Percentiles rank a stretch among this genome's conserved stretches.
These are phyloP conservation scores for Calophaca sinica DNA, from an alignment of 306 rosid species.

Conservation along the genomic window DNA sequence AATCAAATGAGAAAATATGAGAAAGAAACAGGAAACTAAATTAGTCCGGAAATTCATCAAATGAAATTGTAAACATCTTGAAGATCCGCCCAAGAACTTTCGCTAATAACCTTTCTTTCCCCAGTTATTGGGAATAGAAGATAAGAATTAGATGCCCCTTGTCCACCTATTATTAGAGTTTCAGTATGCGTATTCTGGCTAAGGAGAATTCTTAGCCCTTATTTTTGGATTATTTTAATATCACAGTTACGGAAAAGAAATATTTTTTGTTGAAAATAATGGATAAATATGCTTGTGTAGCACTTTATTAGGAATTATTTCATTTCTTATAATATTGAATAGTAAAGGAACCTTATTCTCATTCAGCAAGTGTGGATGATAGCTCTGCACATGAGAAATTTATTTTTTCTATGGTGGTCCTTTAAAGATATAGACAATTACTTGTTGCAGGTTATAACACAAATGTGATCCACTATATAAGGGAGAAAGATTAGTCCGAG, in stretches of 20 bases:
- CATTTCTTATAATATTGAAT: neutral
- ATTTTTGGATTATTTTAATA: constrained; percentile 4
- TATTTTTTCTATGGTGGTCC: constrained; percentile 37
- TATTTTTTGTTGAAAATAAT: neutral
- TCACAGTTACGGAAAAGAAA: constrained; percentile 6
- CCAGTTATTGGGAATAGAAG: constrained; percentile 7
- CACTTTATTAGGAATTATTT: constrained; percentile 19
- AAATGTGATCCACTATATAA: constrained; percentile 38
- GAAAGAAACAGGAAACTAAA: neutral
- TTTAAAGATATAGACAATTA: constrained; percentile 45
- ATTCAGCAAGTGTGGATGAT: constrained; percentile 34
- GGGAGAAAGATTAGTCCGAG: constrained; percentile 19
- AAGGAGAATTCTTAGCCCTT: constrained; percentile 16
- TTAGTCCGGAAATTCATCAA: neutral
- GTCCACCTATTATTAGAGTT: constrained; percentile 20
- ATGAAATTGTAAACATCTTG: constrained; percentile 9
- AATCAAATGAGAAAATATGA: too few species aligned
- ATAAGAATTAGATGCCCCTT: constrained; percentile 45
- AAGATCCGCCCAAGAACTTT: constrained; percentile 29
- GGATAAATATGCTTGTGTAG: constrained; percentile 25
- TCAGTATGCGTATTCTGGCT: neutral
- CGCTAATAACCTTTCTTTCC: constrained; percentile 31
- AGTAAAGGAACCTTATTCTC: constrained; percentile 42
- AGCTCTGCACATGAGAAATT: constrained; percentile 17
- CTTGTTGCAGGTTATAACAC: constrained; percentile 11